Percentiles rank a stretch among this genome's conserved stretches.
Evolutionary conservation across 148 eudicot species (phyloP).

Genomic region (Talinum fruticosum): DNA sequence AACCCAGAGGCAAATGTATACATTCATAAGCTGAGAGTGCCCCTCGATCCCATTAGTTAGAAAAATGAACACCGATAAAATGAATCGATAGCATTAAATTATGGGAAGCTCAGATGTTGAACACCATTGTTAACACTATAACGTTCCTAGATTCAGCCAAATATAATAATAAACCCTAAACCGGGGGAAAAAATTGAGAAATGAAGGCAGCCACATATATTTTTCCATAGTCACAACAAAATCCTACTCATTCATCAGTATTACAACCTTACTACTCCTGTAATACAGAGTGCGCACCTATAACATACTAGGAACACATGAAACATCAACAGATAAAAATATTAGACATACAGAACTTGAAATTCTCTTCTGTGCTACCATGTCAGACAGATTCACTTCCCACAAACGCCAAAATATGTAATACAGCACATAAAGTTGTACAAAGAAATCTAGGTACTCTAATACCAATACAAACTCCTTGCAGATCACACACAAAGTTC

Average conservation of each 20-base stretch:
- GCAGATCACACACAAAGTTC: background rate
- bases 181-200: background rate
- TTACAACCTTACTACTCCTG: background rate
- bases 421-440: background rate
- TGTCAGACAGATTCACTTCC: background rate
- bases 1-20: no score
- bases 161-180: background rate
- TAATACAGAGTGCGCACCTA: background rate
- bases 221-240: background rate
- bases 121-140: no score
- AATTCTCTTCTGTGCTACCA: background rate
- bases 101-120: no score
- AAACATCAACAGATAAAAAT: background rate
- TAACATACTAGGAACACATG: background rate
- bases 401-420: background rate
- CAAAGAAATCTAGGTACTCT: background rate
- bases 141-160: no score
- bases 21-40: no score
- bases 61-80: no score
- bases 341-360: background rate
- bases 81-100: no score
- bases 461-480: background rate
- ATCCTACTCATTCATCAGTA: background rate
- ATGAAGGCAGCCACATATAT: background rate
- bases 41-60: no score